Evolutionary conservation across 306 rosid species (phyloP).

Genomic region (Inga laurina): DNA sequence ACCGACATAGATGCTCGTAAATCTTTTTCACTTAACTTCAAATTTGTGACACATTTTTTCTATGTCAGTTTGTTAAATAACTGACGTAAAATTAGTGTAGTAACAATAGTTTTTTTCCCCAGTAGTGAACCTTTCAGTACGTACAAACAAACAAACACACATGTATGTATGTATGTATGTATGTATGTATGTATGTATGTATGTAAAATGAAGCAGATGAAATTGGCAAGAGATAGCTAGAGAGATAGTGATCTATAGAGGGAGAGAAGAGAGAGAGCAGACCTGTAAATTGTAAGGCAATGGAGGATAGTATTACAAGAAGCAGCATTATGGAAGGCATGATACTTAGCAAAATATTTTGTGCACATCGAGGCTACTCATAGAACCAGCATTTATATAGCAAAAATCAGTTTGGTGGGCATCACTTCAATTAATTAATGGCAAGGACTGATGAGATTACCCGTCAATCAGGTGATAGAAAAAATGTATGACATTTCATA

Average conservation of each 20-base stretch:
- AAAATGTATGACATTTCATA: not conserved
- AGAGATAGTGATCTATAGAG: not conserved
- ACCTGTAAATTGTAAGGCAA: not conserved
- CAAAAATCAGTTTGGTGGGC: not conserved
- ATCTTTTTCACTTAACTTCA: no score
- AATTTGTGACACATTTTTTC: no score
- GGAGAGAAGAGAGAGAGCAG: not conserved
- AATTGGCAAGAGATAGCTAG: not conserved
- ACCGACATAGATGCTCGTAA: no score
- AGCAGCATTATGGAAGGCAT: constrained; percentile 31
- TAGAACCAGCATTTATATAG: not conserved
- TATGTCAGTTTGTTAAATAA: no score
- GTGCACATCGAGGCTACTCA: not conserved
- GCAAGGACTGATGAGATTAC: not conserved
- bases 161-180: no score
- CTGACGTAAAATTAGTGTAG: no score
- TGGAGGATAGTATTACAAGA: constrained; percentile 25
- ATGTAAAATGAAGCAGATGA: not conserved
- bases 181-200: no score
- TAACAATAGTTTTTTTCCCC: no score
- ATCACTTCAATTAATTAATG: not conserved
- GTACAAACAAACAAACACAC: no score
- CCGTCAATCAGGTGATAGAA: constrained; percentile 28
- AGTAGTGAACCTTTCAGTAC: no score
- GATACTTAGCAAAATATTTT: not conserved